phyloP scores from a whole-genome alignment of 495 filamentous ascomycete genomes.

The Hapsidospora chrysogenum region DNA sequence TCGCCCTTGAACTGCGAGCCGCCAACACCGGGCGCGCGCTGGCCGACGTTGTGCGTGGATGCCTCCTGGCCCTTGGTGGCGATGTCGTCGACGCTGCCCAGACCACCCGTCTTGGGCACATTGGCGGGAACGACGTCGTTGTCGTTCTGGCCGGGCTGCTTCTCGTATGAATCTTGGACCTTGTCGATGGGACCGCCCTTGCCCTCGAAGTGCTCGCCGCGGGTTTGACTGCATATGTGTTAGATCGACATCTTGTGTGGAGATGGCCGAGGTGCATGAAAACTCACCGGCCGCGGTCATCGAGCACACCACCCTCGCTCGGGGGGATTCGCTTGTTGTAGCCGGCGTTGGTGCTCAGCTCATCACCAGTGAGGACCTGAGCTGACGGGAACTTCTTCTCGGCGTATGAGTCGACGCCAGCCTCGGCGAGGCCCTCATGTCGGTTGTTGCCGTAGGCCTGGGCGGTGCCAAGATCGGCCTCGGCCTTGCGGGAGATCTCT shows the following conservation, averaged over 20 bases:
- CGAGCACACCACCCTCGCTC: constrained; percentile 20
- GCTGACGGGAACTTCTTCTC: constrained; percentile 18
- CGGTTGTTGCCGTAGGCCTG: constrained; percentile 19
- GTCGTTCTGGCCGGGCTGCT: constrained; percentile 2
- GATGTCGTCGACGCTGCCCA: not conserved
- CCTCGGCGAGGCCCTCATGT: constrained; percentile 9
- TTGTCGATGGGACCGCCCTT: constrained; percentile 2
- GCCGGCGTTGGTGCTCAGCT: constrained; percentile 15
- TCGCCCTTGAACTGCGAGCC: constrained; percentile 8
- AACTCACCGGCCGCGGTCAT: constrained; percentile 17
- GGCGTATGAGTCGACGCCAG: constrained; percentile 14
- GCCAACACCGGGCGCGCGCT: not conserved
- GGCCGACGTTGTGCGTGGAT: not conserved
- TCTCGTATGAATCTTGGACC: not conserved
- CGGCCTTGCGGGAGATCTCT: constrained; percentile 25
- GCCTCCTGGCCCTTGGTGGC: not conserved
- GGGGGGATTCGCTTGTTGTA: constrained; percentile 20
- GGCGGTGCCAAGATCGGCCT: constrained; percentile 29
- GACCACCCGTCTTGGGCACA: not conserved
- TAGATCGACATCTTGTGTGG: not conserved
- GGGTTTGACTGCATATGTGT: constrained; percentile 9
- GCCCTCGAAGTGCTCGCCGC: constrained; percentile 7
- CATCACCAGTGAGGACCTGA: constrained; percentile 12
- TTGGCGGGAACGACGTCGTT: not conserved
- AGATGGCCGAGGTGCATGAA: not conserved